Percentiles rank a stretch among this genome's conserved stretches.
These are phyloP conservation scores for Roridomyces roridus DNA, from an alignment of 768 basidiomycete species.

Conservation along the genomic window DNA sequence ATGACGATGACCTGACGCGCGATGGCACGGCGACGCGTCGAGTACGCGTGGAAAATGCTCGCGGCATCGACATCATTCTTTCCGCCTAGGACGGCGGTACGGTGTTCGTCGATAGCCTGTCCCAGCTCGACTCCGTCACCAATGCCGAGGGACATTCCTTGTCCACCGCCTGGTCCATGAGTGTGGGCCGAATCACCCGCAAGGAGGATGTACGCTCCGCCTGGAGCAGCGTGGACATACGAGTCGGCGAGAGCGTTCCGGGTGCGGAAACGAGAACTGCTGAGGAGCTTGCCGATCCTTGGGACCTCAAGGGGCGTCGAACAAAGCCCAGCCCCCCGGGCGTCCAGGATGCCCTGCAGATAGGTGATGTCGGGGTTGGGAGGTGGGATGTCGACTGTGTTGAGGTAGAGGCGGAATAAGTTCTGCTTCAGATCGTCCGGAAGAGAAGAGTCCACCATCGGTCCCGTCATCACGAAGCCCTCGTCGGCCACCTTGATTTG, in stretches of 20 bases:
- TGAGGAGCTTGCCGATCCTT: slow-evolving; percentile 33
- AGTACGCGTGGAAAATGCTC: slow-evolving; percentile 34
- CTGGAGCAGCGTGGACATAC: slow-evolving; percentile 10
- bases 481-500: slow-evolving; percentile 11
- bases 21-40: slow-evolving; percentile 34
- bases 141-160: slow-evolving; percentile 55
- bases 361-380: slow-evolving; percentile 6
- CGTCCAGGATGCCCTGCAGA: slow-evolving; percentile 15
- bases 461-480: slow-evolving; percentile 13
- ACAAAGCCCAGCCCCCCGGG: slow-evolving; percentile 6
- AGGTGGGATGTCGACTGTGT: slow-evolving; percentile 8
- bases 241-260: slow-evolving; percentile 42
- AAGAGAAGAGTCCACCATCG: background rate
- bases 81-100: background rate
- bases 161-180: slow-evolving; percentile 42
- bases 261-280: slow-evolving; percentile 47
- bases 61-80: slow-evolving; percentile 20
- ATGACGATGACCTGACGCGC: slow-evolving; percentile 42
- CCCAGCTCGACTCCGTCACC: slow-evolving; percentile 48
- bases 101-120: slow-evolving; percentile 37
- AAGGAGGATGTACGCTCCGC: slow-evolving; percentile 24
- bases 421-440: background rate
- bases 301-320: background rate
- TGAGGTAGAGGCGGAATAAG: slow-evolving; percentile 16
- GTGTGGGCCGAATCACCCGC: slow-evolving; percentile 48